phyloP scores from a whole-genome alignment of 148 eudicot species.

The Rhododendron vialii region DNA sequence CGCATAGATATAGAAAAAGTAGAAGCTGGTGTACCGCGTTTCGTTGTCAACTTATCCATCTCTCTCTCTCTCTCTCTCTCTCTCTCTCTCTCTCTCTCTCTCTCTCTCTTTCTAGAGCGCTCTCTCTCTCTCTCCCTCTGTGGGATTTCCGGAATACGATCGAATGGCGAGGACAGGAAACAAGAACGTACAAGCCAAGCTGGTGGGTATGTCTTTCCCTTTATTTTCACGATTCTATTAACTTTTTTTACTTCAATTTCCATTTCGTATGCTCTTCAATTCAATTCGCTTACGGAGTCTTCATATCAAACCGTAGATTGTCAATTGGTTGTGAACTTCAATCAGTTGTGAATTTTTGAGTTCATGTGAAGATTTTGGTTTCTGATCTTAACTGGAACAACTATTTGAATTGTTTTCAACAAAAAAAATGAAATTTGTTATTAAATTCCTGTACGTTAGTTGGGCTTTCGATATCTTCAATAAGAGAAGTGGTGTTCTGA shows the following conservation, averaged over 20 bases:
- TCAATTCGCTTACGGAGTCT: neutral
- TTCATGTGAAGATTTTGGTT: neutral
- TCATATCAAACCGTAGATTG: neutral
- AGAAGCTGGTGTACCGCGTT: neutral
- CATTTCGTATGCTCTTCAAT: neutral
- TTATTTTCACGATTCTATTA: neutral
- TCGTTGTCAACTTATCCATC: neutral
- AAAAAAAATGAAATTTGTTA: neutral
- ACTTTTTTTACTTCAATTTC: neutral
- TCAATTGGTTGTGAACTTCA: neutral
- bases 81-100: neutral
- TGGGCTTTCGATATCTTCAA: neutral
- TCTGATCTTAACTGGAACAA: neutral
- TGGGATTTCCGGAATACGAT: conserved; percentile 11
- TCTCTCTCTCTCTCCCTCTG: neutral
- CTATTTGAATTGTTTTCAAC: neutral
- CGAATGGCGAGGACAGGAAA: conserved; percentile 31
- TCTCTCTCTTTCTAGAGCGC: neutral
- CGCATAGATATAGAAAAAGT: neutral
- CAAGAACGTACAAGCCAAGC: conserved; percentile 67
- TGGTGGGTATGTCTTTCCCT: conserved; percentile 55
- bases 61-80: conserved; percentile 1
- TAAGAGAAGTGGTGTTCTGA: neutral
- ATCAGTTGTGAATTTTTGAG: neutral
- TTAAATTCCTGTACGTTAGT: neutral